Base-by-base conservation (phyloP, 306 rosid genomes). In the Herpetospermum pedunculosum region DNA sequence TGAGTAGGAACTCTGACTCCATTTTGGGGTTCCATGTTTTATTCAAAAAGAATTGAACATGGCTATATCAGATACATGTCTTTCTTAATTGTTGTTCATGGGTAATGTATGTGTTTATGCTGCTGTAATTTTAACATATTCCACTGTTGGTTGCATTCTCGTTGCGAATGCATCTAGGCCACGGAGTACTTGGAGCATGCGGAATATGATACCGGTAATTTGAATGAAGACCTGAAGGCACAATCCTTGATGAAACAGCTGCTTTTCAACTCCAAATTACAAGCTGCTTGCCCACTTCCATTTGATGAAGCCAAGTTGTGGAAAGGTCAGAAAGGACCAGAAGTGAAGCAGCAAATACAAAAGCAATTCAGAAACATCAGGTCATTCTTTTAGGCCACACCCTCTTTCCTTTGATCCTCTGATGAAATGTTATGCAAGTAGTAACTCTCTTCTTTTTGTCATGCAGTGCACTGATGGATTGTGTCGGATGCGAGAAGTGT, bases 401-500 rank as follows among this genome's bases (percentile, higher is more conserved):
- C 1, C 15, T 37, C 18, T 34, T 64, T 64, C 30, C 23, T 52
- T 68, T 21, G 28, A 28, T 21, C 34, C 23, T 43, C 52, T 48
- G 26, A 37, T 49, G 48, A 52, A 34, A 52, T 50, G 30, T 16
- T 28, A 26, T 69, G 55, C 40, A 26, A 69, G 38, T 14, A 44
- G 55, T 69, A 26, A 69, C 25, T 69, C 74, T 69, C 55, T 76
- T 72, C 12, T n/a, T 74, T 46, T 76, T 64, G 78, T 73, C 76
- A 77, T 70, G 80, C 91, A 94, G 99, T 68, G 88, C 96, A 49
- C 70, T 91, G 84, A 94, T 94, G 99, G 99, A 94, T 77, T 94
- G 99, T 77, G 87, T 94, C 28, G 97, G 99, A 76, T 94, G 99
- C n/a, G 99, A 94, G 89, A 94, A 94, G 81, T 94, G 99, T 78